Percentiles rank a stretch among this genome's conserved stretches.
Conservation (phyloP, 352 stramenopile species). For the Pythium angustatum region DNA sequence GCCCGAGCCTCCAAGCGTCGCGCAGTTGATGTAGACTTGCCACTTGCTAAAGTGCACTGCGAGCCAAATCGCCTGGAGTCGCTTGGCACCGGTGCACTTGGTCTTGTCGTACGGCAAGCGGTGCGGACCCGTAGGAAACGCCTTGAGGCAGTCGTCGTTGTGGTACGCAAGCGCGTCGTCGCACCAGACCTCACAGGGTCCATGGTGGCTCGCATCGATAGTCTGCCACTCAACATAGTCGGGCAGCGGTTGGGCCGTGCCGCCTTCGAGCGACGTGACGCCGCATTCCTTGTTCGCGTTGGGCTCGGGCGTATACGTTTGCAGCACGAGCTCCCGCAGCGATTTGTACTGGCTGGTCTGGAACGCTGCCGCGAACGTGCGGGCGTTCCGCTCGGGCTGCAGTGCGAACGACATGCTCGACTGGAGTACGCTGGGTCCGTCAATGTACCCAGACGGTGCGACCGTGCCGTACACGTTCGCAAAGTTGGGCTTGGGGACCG, state of each 20-base stretch:
- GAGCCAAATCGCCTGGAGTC: constrained; percentile 45
- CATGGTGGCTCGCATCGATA: constrained; percentile 41
- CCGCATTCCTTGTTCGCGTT: constrained; percentile 25
- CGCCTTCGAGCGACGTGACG: background rate
- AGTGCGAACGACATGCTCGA: constrained; percentile 16
- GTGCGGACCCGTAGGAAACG: constrained; percentile 36
- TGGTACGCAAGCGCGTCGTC: constrained; percentile 47
- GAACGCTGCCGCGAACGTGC: constrained; percentile 17
- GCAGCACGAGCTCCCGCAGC: constrained; percentile 20
- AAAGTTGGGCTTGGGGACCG: background rate
- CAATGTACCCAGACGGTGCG: background rate
- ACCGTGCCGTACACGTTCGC: background rate
- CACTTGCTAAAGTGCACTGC: constrained; percentile 39
- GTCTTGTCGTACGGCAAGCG: constrained; percentile 44
- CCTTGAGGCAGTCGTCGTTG: constrained; percentile 48
- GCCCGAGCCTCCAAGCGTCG: constrained; percentile 11
- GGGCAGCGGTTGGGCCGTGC: constrained; percentile 7
- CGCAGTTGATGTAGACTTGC: constrained; percentile 41
- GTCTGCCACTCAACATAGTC: constrained; percentile 35
- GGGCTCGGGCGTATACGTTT: background rate
- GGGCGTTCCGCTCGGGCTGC: constrained; percentile 7
- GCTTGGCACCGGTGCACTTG: constrained; percentile 44
- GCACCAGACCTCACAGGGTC: constrained; percentile 57
- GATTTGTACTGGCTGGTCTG: constrained; percentile 22
- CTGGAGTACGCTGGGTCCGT: background rate